A percentile compares a stretch with the other conserved stretches of the same genome.
Conservation (phyloP, 2,329 filamentous ascomycete genomes). For the Fusarium duplospermum region DNA sequence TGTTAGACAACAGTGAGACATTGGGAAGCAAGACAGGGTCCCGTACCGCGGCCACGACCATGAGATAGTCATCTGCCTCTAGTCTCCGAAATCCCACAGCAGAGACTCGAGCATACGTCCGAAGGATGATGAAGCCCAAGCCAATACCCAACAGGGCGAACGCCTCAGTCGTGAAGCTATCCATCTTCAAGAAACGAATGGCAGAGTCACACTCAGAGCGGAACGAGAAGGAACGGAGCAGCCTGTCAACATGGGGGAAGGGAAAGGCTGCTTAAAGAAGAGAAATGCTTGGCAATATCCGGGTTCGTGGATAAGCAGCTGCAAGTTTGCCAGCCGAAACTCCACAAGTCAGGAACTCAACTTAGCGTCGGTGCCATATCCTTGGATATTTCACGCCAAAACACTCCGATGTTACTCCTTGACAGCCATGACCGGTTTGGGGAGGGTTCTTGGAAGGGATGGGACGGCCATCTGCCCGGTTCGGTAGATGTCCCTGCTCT, state of each 20-base stretch:
- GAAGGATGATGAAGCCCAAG: constrained; percentile 48
- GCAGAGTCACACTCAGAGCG: neutral
- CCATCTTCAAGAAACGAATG: constrained; percentile 12
- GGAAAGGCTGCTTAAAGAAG: neutral
- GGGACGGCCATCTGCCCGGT: neutral
- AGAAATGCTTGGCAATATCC: neutral
- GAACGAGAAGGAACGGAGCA: neutral
- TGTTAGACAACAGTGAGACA: constrained; percentile 50
- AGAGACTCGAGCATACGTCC: constrained; percentile 51
- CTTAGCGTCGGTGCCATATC: neutral
- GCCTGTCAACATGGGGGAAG: neutral
- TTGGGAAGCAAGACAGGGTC: constrained; percentile 55
- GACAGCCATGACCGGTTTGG: neutral
- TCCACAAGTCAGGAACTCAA: neutral
- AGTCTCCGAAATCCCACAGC: constrained; percentile 48
- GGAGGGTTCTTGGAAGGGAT: neutral
- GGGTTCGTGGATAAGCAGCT: neutral
- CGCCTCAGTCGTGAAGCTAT: constrained; percentile 47
- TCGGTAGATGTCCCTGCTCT: neutral
- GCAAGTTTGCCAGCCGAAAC: neutral
- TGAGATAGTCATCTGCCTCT: constrained; percentile 51
- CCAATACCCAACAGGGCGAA: constrained; percentile 52
- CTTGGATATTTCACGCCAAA: neutral
- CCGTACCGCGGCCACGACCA: constrained; percentile 50
- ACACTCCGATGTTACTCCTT: neutral